phyloP scores from a whole-genome alignment of 805 yeast species.

The Yarrowia hollandica region DNA sequence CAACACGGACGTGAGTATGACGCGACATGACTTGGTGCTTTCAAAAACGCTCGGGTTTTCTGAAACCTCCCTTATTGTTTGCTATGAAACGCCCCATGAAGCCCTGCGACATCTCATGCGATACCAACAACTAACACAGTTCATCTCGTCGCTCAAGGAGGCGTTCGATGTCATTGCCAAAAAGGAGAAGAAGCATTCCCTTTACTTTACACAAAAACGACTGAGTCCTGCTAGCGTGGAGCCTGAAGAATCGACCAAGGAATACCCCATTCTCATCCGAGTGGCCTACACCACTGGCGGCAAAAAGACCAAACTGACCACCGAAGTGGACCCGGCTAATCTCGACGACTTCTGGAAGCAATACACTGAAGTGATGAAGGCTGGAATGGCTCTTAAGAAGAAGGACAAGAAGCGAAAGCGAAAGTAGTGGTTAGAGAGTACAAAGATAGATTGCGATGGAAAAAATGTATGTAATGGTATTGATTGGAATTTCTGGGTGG shows the following conservation, averaged over 20 bases:
- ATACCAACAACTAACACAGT: slow-evolving; percentile 11
- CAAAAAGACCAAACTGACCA: slow-evolving; percentile 26
- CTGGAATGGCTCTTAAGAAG: slow-evolving; percentile 15
- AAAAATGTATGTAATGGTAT: too few species aligned
- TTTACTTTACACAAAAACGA: slow-evolving; percentile 23
- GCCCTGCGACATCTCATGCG: too few species aligned
- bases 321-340: slow-evolving; percentile 21
- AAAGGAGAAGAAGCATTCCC: slow-evolving; percentile 25
- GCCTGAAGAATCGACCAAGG: not conserved
- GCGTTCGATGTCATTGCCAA: not conserved
- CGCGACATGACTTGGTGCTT: too few species aligned
- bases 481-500: too few species aligned
- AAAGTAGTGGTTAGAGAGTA: slow-evolving; percentile 5
- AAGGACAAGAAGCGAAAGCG: slow-evolving; percentile 28
- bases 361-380: slow-evolving; percentile 27
- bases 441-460: too few species aligned
- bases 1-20: slow-evolving; percentile 19
- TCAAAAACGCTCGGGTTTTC: too few species aligned
- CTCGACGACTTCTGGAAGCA: slow-evolving; percentile 19
- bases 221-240: slow-evolving; percentile 10
- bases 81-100: too few species aligned
- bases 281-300: slow-evolving; percentile 21
- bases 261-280: slow-evolving; percentile 21
- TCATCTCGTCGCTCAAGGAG: not conserved
- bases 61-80: too few species aligned